Base-by-base conservation (phyloP, 2,329 filamentous ascomycete genomes). In the Talaromyces funiculosus region DNA sequence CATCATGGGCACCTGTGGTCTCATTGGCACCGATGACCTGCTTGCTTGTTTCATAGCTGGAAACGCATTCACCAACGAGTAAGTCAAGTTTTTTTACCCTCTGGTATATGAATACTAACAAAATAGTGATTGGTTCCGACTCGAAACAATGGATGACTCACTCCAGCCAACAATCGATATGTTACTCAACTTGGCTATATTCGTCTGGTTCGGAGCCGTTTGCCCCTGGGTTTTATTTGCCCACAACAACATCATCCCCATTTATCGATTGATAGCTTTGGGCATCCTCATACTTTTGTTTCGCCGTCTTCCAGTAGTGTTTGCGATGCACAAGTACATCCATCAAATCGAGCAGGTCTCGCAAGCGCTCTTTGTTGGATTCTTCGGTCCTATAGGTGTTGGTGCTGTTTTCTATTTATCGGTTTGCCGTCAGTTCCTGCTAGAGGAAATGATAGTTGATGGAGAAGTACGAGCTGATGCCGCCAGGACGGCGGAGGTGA, bases 101-200 rank as follows among this genome's bases (percentile, higher is more conserved):
- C 16, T 4, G n/a, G 18, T 10, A 26, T 12, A 24, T 29, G 20
- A 24, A 35, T 20, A 22, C 37, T 59, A 59, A 38, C 4, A n/a
- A 26, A n/a, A 37, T 31, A 81, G 80, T 71, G 91, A 96, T 74
- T 95, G 90, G 91, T 97, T 96, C 75, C 88, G 92, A 0, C 79
- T 93, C 1, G 90, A 95, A 73, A 97, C 92, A 0, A 79, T 88
- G 67, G 92, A 96, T 66, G 93, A 97, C 72, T 92, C 90, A 1
- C 82, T 97, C n/a, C 92, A 97, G 71, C 92, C 92, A 0, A 96
- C 92, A 0, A 89, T 97, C 49, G 92, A 97, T 72, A 96, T 96
- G 91, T 81, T 97, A 1, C 86, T 97, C 61, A 97, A 97, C 70
- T 85, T 95, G 3, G 81, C 87, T 18, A 84, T 97, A 40, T 97